Conservation (phyloP, 371 early-diverging fungal species). For the Rhizopus sp. region DNA sequence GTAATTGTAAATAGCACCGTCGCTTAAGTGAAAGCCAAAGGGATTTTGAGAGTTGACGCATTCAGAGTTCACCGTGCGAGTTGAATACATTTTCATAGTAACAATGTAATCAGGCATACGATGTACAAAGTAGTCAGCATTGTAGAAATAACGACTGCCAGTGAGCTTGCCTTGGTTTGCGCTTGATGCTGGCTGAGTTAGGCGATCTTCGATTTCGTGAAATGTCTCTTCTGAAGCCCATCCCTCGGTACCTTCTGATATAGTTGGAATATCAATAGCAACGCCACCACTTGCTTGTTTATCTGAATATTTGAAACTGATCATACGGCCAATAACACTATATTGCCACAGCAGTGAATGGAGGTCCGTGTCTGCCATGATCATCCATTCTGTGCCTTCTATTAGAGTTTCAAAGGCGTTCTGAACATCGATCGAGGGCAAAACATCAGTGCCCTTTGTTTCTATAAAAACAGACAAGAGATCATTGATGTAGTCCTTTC, state of each 20-base stretch:
- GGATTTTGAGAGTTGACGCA: slow-evolving; percentile 35
- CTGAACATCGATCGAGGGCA: slow-evolving; percentile 12
- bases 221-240: slow-evolving; percentile 15
- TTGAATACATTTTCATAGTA: slow-evolving; percentile 40
- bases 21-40: slow-evolving; percentile 31
- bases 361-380: slow-evolving; percentile 23
- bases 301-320: slow-evolving; percentile 27
- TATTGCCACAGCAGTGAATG: slow-evolving; percentile 33
- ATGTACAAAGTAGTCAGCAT: slow-evolving; percentile 41
- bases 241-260: slow-evolving; percentile 16
- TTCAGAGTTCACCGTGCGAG: slow-evolving; percentile 36
- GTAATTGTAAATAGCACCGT: slow-evolving; percentile 35
- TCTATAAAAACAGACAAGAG: slow-evolving; percentile 25
- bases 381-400: slow-evolving; percentile 39
- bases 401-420: slow-evolving; percentile 22
- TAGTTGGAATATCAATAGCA: slow-evolving; percentile 17
- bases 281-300: slow-evolving; percentile 27
- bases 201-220: slow-evolving; percentile 14
- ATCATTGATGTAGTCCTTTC: slow-evolving; percentile 31
- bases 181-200: slow-evolving; percentile 9
- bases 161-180: slow-evolving; percentile 38
- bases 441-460: slow-evolving; percentile 18
- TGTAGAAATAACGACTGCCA: slow-evolving; percentile 35
- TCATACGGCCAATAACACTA: slow-evolving; percentile 36
- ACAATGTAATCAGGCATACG: slow-evolving; percentile 27